Base-by-base conservation (phyloP, 2,329 filamentous ascomycete species). In the Fusarium buharicum region DNA sequence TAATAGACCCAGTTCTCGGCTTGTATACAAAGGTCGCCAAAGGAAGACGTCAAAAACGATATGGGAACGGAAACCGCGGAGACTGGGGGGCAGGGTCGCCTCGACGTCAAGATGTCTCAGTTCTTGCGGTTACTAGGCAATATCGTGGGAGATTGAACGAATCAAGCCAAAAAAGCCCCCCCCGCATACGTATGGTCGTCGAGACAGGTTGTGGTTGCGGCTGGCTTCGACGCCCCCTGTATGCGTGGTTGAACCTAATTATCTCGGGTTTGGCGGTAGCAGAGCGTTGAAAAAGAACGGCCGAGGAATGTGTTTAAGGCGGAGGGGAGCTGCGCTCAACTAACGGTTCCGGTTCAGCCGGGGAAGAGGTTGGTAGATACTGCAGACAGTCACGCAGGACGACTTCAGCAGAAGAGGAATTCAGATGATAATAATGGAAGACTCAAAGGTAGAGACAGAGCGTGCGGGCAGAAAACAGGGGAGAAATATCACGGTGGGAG, bases 71-170 rank as follows among this genome's bases (percentile, higher is more conserved):
- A 43, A 59, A 44, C 45, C 49, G 54, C 44, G 43, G 54, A 50
- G 49, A 55, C 54, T 49, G 45, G 45, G 47, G 43, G 34, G 43
- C 31, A 59, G 22, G 59, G 36, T 51, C 55, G 48, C 37, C 33
- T 61, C 63, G 64, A 67, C 60, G 66, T 70, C 67, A 68, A 59
- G 48, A 59, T 70, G 65, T 68, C 60, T 71, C 56, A 62, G 60
- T 50, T 28, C 49, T 43, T 55, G 33, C 58, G 54, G 51, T 49
- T 60, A 64, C 54, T 55, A 55, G 68, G 66, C 66, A 54, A 48
- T 59, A 34, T 59, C 34, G 62, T 66, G 62, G 59, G 50, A 59
- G 50, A 50, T 62, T 55, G 54, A 38, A 31, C 52, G 54, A 55
- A 52, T 62, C 53, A 64, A 52, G 38, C 40, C 47, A 44, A 50